These are phyloP conservation scores for barley (Hordeum vulgare) DNA, from an alignment of 176 grass and related monocot species.

Conservation along the genomic window MorexV3_pseudomolecules_assembly NC_058519.1:100776721-100777220, in stretches of 20 bases:
- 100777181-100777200: no score
- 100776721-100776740: not conserved
- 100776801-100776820: not conserved
- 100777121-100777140: no score
- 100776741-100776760: not conserved
- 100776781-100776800: not conserved
- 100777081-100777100: no score
- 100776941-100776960: not conserved
- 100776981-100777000: not conserved
- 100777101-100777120: no score
- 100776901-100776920: not conserved
- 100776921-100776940: not conserved
- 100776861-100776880: not conserved
- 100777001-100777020: no score
- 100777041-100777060: no score
- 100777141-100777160: no score
- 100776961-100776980: not conserved
- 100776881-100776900: not conserved
- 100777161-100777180: not conserved
- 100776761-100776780: conserved; percentile 23
- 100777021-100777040: no score
- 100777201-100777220: not conserved
- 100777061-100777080: no score
- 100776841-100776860: not conserved
- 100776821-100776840: not conserved